phyloP scores from a whole-genome alignment of 1,284 basidiomycete genomes.

The Rhodotorula mucilaginosa region DNA sequence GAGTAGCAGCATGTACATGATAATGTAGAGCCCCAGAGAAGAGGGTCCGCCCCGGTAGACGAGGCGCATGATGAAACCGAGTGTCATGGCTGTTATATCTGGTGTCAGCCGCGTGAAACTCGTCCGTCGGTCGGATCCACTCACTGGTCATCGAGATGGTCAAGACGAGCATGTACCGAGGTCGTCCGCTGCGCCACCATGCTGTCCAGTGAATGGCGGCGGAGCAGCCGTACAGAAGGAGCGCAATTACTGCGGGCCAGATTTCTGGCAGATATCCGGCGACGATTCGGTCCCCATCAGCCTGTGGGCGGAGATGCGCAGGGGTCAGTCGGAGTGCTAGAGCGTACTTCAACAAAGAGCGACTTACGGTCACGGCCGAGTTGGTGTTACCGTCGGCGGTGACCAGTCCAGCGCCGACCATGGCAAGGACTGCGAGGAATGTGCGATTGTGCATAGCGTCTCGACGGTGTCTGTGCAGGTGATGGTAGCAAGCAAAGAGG shows the following conservation, averaged over 20 bases:
- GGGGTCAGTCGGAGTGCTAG: background rate
- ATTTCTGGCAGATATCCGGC: slow-evolving; percentile 26
- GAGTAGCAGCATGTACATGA: slow-evolving; percentile 31
- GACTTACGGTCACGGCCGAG: background rate
- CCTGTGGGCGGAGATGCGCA: background rate
- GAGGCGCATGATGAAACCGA: slow-evolving; percentile 21
- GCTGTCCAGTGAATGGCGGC: slow-evolving; percentile 18
- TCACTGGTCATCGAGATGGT: slow-evolving; percentile 33
- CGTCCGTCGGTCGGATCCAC: background rate
- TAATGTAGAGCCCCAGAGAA: slow-evolving; percentile 24
- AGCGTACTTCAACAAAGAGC: background rate
- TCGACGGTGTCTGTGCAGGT: too few relatives aligned
- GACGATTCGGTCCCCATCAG: slow-evolving; percentile 22
- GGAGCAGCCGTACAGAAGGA: slow-evolving; percentile 23
- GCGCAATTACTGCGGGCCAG: slow-evolving; percentile 12
- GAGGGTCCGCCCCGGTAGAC: background rate
- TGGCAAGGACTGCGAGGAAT: background rate
- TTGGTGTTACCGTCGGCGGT: background rate
- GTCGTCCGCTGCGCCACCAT: slow-evolving; percentile 19
- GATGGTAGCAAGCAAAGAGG: too few relatives aligned
- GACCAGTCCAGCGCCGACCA: background rate
- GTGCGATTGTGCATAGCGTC: background rate
- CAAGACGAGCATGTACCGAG: slow-evolving; percentile 33
- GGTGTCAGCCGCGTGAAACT: too few relatives aligned
- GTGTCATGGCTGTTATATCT: slow-evolving; percentile 3